Conservation (phyloP, 1,139 yeast genomes). For the Wickerhamomyces sp. region DNA sequence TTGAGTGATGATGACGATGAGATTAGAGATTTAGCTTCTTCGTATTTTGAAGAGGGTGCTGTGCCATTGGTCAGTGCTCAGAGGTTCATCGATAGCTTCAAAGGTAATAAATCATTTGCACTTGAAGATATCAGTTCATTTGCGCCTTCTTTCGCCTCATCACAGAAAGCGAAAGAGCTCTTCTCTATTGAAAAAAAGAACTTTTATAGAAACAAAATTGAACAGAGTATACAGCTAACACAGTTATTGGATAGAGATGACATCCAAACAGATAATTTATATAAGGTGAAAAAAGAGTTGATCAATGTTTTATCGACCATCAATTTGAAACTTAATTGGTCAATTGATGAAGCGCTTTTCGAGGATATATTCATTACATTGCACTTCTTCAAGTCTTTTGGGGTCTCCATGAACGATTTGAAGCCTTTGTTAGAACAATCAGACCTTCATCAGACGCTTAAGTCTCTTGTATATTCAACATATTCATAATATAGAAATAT, state of each 20-base stretch:
- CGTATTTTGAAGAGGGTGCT: constrained; percentile 27
- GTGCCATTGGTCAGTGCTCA: constrained; percentile 26
- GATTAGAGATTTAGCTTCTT: constrained; percentile 38
- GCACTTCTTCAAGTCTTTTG: constrained; percentile 1
- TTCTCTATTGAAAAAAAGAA: constrained; percentile 51
- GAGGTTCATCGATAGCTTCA: constrained; percentile 14
- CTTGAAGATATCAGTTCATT: constrained; percentile 13
- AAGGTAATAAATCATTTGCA: constrained; percentile 2
- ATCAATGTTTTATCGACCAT: neutral
- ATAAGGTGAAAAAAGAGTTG: constrained; percentile 8
- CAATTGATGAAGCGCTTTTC: constrained; percentile 20
- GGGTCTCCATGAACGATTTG: neutral
- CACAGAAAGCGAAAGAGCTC: constrained; percentile 28
- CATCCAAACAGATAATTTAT: constrained; percentile 12
- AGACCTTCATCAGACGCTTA: neutral
- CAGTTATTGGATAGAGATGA: constrained; percentile 12
- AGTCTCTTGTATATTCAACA: neutral
- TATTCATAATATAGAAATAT: neutral
- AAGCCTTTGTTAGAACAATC: neutral
- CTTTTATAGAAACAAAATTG: constrained; percentile 41
- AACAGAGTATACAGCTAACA: constrained; percentile 19
- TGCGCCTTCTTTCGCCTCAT: constrained; percentile 15
- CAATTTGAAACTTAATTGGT: constrained; percentile 31
- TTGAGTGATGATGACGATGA: constrained; percentile 60
- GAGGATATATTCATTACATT: constrained; percentile 11